Base-by-base conservation (phyloP, 371 early-diverging fungal species). In the Mucor irregularis region DNA sequence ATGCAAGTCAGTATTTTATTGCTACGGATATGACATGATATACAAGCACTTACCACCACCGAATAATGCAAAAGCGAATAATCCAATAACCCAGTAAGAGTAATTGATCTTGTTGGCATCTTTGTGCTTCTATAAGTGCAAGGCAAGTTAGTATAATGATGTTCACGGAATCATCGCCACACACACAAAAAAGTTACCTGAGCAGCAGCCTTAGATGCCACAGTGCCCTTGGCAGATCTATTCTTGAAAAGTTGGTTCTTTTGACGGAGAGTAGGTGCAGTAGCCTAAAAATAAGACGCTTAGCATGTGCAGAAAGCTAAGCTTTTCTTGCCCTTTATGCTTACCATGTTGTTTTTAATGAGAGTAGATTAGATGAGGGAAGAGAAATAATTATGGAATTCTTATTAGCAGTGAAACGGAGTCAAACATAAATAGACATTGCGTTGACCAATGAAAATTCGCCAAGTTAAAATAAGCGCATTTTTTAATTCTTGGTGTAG, bases 231-330 rank as follows among this genome's bases (percentile, higher is more conserved):
- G 5, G 31, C 45, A 14, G 65, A 50, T 56, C 60, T 44, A 42
- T 65, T 58, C 34, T 66, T 57, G 33, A 66, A 69, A 14, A 66
- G 25, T n/a, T 46, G 43, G 28, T 69, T 69, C 40, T 62, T 58
- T 55, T 69, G 51, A 46, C 62, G 62, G 16, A 69, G 66, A 24
- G 62, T 58, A 34, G 66, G 58, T 10, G 62, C 49, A 34, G 66
- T 48, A 24, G 69, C 69, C 69, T 69, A 49, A 40, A 42, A 22
- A 1, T 14, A 21, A 39, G 39, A 16, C 6, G 17, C 25, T 37
- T 24, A 24, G 49, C 26, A 48, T 0, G 4, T 13, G 0, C 2
- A 17, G 14, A 47, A 16, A 16, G 34, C 9, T 11, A 5, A 19
- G 16, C 6, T 34, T 33, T 7, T 48, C 19, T 29, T 19, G 24